These are phyloP conservation scores for Cercospora janseana DNA, from an alignment of 2,329 filamentous ascomycete genomes.

Conservation along the genomic window DNA sequence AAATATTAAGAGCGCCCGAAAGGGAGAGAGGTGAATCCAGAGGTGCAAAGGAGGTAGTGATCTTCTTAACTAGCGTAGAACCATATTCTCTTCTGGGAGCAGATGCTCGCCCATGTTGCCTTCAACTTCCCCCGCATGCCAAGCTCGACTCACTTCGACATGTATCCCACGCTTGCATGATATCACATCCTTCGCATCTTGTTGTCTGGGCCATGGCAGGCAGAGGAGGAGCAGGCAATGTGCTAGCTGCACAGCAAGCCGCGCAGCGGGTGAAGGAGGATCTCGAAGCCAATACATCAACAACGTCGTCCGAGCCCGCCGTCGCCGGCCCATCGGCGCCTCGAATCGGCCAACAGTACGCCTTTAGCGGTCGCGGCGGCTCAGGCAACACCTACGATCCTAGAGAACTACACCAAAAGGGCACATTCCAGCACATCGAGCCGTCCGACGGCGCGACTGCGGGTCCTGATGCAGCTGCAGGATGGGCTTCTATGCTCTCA, in stretches of 20 bases:
- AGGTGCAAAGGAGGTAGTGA: not conserved
- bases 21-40: not conserved
- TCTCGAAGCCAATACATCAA: constrained; percentile 40
- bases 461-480: constrained; percentile 2
- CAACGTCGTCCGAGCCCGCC: constrained; percentile 14
- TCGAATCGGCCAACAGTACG: constrained; percentile 40
- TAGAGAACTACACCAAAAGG: constrained; percentile 40
- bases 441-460: constrained; percentile 7
- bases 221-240: constrained; percentile 49
- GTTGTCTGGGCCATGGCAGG: constrained; percentile 31
- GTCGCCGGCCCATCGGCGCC: constrained; percentile 5
- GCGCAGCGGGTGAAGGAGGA: constrained; percentile 35
- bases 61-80: no score
- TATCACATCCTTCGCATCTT: not conserved
- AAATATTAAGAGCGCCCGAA: constrained; percentile 25
- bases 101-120: no score
- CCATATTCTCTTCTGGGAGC: no score
- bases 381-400: constrained; percentile 50
- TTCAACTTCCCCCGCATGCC: not conserved
- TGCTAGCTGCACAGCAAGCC: constrained; percentile 37
- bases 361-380: constrained; percentile 47
- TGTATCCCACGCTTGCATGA: no score
- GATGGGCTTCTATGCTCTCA: constrained; percentile 5
- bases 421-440: constrained; percentile 36
- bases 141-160: no score